Conservation (phyloP, 2,329 filamentous ascomycete species). For the Aspergillus brasiliensis region DNA sequence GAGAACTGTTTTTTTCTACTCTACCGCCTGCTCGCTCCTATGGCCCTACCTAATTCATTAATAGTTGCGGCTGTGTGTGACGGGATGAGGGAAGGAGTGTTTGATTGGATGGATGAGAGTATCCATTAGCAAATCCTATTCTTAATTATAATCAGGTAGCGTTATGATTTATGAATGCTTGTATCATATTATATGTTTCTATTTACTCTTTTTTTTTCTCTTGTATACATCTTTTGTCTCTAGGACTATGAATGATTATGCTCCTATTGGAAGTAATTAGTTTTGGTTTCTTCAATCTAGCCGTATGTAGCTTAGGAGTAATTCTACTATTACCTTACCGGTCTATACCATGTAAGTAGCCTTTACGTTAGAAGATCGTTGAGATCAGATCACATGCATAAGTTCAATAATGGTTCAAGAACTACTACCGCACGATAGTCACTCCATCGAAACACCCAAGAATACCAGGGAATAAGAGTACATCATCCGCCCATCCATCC, state of each 20-base stretch:
- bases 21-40: conserved; percentile 3
- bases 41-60: not conserved
- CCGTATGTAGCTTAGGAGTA: no score
- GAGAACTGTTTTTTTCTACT: not conserved
- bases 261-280: no score
- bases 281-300: no score
- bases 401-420: no score
- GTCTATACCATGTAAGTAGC: no score
- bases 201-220: not conserved
- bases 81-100: not conserved
- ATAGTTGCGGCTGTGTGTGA: not conserved
- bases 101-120: not conserved
- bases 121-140: conserved; percentile 19
- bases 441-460: no score
- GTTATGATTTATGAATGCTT: conserved; percentile 26
- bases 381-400: no score
- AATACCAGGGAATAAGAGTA: no score
- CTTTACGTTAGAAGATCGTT: no score
- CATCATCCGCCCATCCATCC: no score
- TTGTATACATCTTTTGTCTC: not conserved
- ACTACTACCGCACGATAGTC: no score
- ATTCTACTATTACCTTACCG: no score
- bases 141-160: conserved; percentile 26
- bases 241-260: not conserved
- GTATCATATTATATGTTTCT: conserved; percentile 8